Base-by-base conservation (phyloP, 148 eudicot genomes). In the Rhododendron vialii region DNA sequence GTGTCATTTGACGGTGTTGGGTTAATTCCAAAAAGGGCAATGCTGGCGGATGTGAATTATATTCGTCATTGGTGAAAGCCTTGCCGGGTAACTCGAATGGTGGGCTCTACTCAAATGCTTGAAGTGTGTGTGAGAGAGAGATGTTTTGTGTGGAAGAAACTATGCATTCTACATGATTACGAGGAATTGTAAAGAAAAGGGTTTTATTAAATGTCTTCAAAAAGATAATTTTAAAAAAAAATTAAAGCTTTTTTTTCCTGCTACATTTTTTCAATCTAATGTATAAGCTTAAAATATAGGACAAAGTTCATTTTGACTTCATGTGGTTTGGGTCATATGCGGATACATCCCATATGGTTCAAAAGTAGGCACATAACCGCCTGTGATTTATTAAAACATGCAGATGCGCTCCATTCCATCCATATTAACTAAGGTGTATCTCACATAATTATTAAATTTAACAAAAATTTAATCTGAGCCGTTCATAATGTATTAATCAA, bases 11-110 rank as follows among this genome's bases (percentile, higher is more conserved):
- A 47, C 36, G 47, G 73, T 67, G 33, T 85, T 12, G 96, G 94
- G 26, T 92, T 88, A 7, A 63, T 22, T 63, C 94, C 91, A 0
- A 88, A 88, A 77, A 92, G 92, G 1, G 80, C 89, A 71, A 69
- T 71, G 55, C 50, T 71, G 90, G 69, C 92, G 0, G 89, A 88
- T 61, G 89, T 87, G 76, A 89, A 88, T 53, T 89, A 87, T 71
- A 87, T 71, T 84, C 63, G 8, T 71, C 65, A 2, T 17, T 71
- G 79, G 80, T 51, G 65, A 84, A 26, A 74, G 14, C 18, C 59
- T 83, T 71, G 59, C 59, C 63, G 7, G 78, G 14, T 12, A 3
- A 20, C 48, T 55, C 83, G 24, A 24, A 33, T 33, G 83, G 43
- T 81, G 83, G 36, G 85, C 20, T 47, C 45, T 83, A 48, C 43